Base-by-base conservation (phyloP, 2,329 filamentous ascomycete genomes). In the Tolypocladium capitatum region DNA sequence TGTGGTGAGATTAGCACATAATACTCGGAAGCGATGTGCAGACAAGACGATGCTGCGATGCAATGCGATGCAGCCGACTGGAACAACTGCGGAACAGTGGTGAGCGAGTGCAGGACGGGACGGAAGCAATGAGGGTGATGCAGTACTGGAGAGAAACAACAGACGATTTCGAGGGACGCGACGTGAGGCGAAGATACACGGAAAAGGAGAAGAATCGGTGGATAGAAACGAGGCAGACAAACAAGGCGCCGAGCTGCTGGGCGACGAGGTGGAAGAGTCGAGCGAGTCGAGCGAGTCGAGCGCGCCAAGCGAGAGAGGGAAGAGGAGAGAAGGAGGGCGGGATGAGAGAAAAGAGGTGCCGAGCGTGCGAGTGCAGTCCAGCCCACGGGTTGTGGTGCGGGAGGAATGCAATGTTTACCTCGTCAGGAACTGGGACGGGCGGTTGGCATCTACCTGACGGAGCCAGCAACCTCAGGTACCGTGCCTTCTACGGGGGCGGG, bases 1-100 rank as follows among this genome's bases (percentile, higher is more conserved):
- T 46, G 45, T 46, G 53, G 46, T 33, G 48, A 52, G 46, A 59
- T 63, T 61, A 66, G 60, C 56, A 60, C 64, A 67, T 67, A 61
- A 57, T 66, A 61, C 49, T 57, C 33, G 44, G 41, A 38, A 24
- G 45, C 40, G n/a, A 34, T 41, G 43, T 36, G 46, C 34, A 36
- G 28, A 35, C 16, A 38, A 38, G 20, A 33, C 20, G 24, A 43
- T 30, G 44, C 33, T 30, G 20, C 44, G 18, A 42, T 42, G 38
- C 38, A 16, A 42, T 42, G 38, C n/a, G 38, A 21, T 42, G 38
- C 38, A 42, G 38, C 38, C 27, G 14, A 28, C 24, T 30, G 38
- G 16, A 42, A n/a, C 9, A 27, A 30, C 38, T 42, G 38, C 38
- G 38, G 11, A 21, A 14, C 6, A 11, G 6, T 30, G n/a, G 5